A percentile compares a stretch with the other conserved stretches of the same genome.
phyloP scores from a whole-genome alignment of 805 yeast species.

The Candida manassasensis region DNA sequence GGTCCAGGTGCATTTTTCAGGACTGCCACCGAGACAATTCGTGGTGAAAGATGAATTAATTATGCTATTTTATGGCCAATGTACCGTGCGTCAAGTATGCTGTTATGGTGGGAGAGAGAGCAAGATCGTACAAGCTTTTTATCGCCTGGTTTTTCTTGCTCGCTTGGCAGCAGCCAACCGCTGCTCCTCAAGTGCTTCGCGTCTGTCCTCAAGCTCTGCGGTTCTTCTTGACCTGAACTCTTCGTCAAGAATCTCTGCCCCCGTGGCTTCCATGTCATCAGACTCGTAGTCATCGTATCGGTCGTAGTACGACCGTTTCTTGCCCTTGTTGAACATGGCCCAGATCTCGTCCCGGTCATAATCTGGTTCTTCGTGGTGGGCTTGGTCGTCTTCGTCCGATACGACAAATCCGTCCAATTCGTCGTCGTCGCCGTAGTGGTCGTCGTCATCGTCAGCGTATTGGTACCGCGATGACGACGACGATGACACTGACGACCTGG shows the following conservation, averaged over 20 bases:
- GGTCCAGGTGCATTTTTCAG: no score
- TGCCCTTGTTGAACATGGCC: constrained; percentile 73
- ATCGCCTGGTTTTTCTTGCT: constrained; percentile 12
- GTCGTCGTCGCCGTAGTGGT: constrained; percentile 39
- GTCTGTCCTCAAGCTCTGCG: constrained; percentile 72
- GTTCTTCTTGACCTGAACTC: constrained; percentile 63
- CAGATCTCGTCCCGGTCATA: constrained; percentile 86
- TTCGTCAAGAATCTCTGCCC: constrained; percentile 80
- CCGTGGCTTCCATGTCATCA: constrained; percentile 92
- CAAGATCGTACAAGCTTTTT: no score
- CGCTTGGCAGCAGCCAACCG: constrained; percentile 28
- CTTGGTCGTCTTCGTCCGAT: constrained; percentile 47
- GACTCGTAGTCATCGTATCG: constrained; percentile 45
- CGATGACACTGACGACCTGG: constrained; percentile 3
- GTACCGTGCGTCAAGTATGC: no score
- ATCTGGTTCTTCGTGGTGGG: constrained; percentile 31
- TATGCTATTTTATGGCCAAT: no score
- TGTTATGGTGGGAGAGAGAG: no score
- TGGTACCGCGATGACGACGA: constrained; percentile 4
- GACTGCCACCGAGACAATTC: no score
- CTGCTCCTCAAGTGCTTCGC: constrained; percentile 61
- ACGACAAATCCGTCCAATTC: constrained; percentile 56
- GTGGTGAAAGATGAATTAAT: no score
- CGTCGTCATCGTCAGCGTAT: constrained; percentile 20
- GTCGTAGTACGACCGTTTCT: constrained; percentile 42